phyloP scores from a whole-genome alignment of 371 early-diverging fungal genomes.

The Mucor sp. region DNA sequence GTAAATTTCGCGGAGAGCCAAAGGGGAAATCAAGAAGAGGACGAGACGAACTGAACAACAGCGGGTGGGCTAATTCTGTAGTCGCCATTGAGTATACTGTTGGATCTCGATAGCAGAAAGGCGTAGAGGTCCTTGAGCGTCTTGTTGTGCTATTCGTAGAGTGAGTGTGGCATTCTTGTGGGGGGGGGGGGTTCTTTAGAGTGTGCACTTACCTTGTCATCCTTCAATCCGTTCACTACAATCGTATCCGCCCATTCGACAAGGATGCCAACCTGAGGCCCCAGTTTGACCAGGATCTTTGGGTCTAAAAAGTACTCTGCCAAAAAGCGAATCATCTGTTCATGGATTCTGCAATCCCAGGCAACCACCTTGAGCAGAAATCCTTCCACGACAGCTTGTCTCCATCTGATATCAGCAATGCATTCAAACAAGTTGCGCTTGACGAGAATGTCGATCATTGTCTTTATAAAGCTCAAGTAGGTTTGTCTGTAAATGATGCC shows the following conservation, averaged over 20 bases:
- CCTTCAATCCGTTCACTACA: slow-evolving; percentile 23
- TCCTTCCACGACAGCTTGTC: slow-evolving; percentile 43
- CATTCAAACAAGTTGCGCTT: slow-evolving; percentile 48
- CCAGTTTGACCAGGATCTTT: slow-evolving; percentile 27
- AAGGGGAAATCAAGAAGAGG: neutral
- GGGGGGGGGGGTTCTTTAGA: too few species aligned
- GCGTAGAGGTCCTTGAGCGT: slow-evolving; percentile 27
- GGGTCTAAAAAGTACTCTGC: slow-evolving; percentile 38
- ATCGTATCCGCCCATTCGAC: slow-evolving; percentile 39
- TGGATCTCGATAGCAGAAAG: slow-evolving; percentile 29
- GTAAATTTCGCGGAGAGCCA: neutral
- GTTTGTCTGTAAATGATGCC: slow-evolving; percentile 44
- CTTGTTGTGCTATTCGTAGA: slow-evolving; percentile 14
- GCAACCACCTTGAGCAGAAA: slow-evolving; percentile 48
- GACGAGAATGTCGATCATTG: slow-evolving; percentile 43
- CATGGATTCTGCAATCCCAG: slow-evolving; percentile 45
- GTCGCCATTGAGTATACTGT: slow-evolving; percentile 33
- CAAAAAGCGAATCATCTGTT: slow-evolving; percentile 44
- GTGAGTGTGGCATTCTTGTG: neutral
- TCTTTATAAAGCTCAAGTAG: slow-evolving; percentile 53
- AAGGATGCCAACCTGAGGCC: slow-evolving; percentile 32
- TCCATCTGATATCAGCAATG: slow-evolving; percentile 42
- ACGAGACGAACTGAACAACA: slow-evolving; percentile 12
- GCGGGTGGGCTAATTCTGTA: slow-evolving; percentile 36
- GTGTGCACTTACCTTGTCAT: slow-evolving; percentile 34